These are phyloP conservation scores for Talaromyces sp. DNA, from an alignment of 2,329 filamentous ascomycete species.

Conservation along the genomic window DNA sequence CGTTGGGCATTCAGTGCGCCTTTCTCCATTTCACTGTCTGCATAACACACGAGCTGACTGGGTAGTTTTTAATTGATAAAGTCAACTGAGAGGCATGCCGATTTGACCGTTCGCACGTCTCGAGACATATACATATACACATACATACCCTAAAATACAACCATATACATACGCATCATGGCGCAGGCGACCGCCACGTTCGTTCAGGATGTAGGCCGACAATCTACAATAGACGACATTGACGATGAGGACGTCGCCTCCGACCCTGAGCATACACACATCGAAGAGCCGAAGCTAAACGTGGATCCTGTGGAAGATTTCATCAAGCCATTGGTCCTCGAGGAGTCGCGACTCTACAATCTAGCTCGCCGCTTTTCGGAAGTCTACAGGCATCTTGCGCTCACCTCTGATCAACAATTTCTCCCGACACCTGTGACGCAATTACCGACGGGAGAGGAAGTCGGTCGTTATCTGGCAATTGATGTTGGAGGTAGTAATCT, in stretches of 20 bases:
- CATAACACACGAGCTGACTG: not conserved
- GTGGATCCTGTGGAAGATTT: slow-evolving; percentile 40
- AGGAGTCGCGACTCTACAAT: slow-evolving; percentile 44
- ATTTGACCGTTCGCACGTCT: slow-evolving; percentile 1
- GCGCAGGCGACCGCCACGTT: slow-evolving; percentile 7
- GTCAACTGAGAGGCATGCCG: not conserved
- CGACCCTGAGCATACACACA: slow-evolving; percentile 27
- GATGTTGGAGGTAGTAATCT: slow-evolving; percentile 58
- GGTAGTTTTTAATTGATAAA: not conserved
- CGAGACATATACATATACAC: not conserved
- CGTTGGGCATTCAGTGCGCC: not conserved
- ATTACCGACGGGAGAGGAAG: slow-evolving; percentile 51
- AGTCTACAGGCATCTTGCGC: slow-evolving; percentile 44
- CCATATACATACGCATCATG: not conserved
- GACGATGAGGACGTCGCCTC: slow-evolving; percentile 30
- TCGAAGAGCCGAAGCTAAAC: slow-evolving; percentile 30
- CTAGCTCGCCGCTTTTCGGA: slow-evolving; percentile 46
- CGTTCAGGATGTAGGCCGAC: slow-evolving; percentile 13
- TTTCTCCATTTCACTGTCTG: not conserved
- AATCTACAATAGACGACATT: slow-evolving; percentile 12
- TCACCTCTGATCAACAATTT: slow-evolving; percentile 47
- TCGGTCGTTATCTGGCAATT: slow-evolving; percentile 54
- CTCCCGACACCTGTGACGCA: slow-evolving; percentile 47
- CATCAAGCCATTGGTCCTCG: slow-evolving; percentile 38
- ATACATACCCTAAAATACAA: not conserved